Percentiles rank a stretch among this genome's conserved stretches.
Evolutionary conservation across 768 basidiomycete genomes (phyloP).

Genomic region (Amanita pseudoporphyria): DNA sequence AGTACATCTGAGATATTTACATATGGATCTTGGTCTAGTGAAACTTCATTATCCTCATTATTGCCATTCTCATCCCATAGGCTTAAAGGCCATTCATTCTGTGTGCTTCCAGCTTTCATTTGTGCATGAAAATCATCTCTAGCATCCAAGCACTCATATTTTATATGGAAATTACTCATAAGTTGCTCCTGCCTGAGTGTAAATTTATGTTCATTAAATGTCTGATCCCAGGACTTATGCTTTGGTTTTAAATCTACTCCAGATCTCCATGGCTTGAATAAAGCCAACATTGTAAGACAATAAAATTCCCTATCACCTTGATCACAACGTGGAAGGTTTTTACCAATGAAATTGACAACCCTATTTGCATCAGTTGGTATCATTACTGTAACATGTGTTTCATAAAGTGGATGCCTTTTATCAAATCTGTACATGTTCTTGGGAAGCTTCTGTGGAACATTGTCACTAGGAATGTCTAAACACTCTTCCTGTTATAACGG

Average conservation of each 20-base stretch:
- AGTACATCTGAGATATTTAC: not conserved
- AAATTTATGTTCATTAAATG: slow-evolving; percentile 13
- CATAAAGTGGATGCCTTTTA: slow-evolving; percentile 10
- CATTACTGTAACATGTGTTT: not conserved
- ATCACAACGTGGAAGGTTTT: slow-evolving; percentile 16
- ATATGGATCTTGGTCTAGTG: not conserved
- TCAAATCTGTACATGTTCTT: slow-evolving; percentile 17
- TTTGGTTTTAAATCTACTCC: slow-evolving; percentile 15
- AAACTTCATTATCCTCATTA: not conserved
- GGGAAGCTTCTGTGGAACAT: too few relatives aligned
- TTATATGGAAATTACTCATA: slow-evolving; percentile 10
- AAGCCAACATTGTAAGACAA: too few relatives aligned
- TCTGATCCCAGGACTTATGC: slow-evolving; percentile 14
- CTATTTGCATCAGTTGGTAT: slow-evolving; percentile 5
- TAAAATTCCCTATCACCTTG: slow-evolving; percentile 17
- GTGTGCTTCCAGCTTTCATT: slow-evolving; percentile 7
- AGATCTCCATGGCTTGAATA: too few relatives aligned
- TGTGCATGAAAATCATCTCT: slow-evolving; percentile 16
- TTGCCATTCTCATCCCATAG: slow-evolving; percentile 9
- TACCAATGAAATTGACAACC: slow-evolving; percentile 17
- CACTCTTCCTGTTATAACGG: too few relatives aligned
- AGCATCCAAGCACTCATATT: slow-evolving; percentile 8
- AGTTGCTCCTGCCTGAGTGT: slow-evolving; percentile 8
- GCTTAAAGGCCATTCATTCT: not conserved
- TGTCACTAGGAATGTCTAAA: too few relatives aligned